Evolutionary conservation across 345 rosid species (phyloP).

Genomic region (Raphanus raphanistrum): DNA sequence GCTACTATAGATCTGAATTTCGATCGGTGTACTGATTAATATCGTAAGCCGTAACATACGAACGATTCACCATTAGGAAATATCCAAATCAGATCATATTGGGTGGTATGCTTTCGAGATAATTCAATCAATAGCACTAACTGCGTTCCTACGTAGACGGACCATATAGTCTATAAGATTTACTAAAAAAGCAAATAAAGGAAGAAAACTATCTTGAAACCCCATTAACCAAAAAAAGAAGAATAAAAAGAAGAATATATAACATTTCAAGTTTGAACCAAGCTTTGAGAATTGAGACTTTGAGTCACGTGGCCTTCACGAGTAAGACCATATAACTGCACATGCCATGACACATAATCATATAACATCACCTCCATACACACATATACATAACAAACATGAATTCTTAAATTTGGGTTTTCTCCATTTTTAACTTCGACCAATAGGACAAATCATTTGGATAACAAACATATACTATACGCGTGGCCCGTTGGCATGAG

Average conservation of each 20-base stretch:
- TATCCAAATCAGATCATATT: no score
- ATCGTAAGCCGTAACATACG: no score
- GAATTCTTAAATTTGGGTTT: neutral
- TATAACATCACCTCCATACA: slow-evolving; percentile 51
- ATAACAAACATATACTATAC: slow-evolving; percentile 10
- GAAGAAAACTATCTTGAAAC: neutral
- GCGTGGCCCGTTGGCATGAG: slow-evolving; percentile 38
- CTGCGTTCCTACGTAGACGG: no score
- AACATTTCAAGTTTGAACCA: slow-evolving; percentile 33
- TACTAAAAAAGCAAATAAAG: no score
- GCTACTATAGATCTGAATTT: no score
- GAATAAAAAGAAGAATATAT: neutral
- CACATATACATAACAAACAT: slow-evolving; percentile 3
- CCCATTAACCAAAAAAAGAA: neutral
- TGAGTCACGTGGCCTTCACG: slow-evolving; percentile 62
- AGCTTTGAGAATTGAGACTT: slow-evolving; percentile 7
- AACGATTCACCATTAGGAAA: no score
- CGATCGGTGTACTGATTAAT: no score
- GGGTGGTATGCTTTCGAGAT: no score
- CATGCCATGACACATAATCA: slow-evolving; percentile 52
- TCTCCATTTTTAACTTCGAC: slow-evolving; percentile 16
- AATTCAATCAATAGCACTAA: no score
- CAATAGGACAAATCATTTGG: slow-evolving; percentile 13
- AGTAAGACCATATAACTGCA: slow-evolving; percentile 42
- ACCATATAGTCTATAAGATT: no score